These are phyloP conservation scores for Micractinium conductrix DNA, from an alignment of 139 green algal genomes.

Conservation along the genomic window DNA sequence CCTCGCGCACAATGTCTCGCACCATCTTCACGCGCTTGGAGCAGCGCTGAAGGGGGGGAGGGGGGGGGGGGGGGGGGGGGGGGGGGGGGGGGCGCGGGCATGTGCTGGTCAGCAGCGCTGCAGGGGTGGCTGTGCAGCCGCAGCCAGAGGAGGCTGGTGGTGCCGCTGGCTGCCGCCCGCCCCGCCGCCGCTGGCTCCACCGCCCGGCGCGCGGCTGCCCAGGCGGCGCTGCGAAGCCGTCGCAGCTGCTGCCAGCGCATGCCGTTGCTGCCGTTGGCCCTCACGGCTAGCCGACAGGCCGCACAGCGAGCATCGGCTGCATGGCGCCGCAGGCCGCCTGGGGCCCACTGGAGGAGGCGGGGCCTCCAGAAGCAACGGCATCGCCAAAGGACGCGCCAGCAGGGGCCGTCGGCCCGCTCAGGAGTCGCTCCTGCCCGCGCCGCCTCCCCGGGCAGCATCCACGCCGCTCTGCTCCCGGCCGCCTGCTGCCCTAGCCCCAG, in stretches of 20 bases:
- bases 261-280: not conserved
- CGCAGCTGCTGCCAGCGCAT: not conserved
- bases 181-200: too few relatives aligned
- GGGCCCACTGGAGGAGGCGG: too few relatives aligned
- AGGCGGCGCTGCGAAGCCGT: not conserved
- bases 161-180: not conserved
- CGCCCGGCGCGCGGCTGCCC: too few relatives aligned
- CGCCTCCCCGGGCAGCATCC: not conserved
- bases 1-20: conserved; percentile 90
- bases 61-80: not conserved
- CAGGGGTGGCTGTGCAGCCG: not conserved
- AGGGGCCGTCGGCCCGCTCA: too few relatives aligned
- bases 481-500: too few relatives aligned
- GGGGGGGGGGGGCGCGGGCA: not conserved
- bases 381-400: too few relatives aligned
- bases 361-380: too few relatives aligned
- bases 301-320: not conserved
- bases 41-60: conserved; percentile 54
- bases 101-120: not conserved
- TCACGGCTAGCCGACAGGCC: not conserved
- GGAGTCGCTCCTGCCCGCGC: not conserved
- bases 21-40: conserved; percentile 92
- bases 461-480: not conserved
- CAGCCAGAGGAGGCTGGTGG: not conserved
- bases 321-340: not conserved